A percentile compares a stretch with the other conserved stretches of the same genome.
phyloP scores from a whole-genome alignment of 2,329 filamentous ascomycete species.

The Neonectria coccinea region DNA sequence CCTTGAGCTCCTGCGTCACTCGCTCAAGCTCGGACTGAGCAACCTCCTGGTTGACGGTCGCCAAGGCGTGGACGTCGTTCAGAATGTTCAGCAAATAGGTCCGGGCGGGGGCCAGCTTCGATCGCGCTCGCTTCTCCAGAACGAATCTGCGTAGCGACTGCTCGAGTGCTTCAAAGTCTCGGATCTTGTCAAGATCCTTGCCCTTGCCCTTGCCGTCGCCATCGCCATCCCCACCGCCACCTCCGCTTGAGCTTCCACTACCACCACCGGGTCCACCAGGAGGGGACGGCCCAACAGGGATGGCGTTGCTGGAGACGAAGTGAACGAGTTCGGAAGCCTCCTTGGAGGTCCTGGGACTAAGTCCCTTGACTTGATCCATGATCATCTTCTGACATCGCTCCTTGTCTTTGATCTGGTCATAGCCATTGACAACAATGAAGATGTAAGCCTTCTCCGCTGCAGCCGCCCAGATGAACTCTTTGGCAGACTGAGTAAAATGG shows the following conservation, averaged over 20 bases:
- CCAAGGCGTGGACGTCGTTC: constrained; percentile 85
- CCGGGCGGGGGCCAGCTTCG: constrained; percentile 94
- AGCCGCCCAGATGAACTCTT: constrained; percentile 95
- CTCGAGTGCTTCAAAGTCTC: constrained; percentile 91
- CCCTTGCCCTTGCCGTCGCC: constrained; percentile 79
- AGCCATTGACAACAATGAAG: constrained; percentile 98
- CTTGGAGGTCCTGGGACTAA: constrained; percentile 95
- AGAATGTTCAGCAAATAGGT: constrained; percentile 96
- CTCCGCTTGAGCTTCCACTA: constrained; percentile 66
- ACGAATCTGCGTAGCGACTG: constrained; percentile 92
- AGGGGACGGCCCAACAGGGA: constrained; percentile 76
- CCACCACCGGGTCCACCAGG: constrained; percentile 66
- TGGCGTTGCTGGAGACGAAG: constrained; percentile 96
- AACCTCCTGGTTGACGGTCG: constrained; percentile 87
- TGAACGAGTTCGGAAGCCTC: constrained; percentile 94
- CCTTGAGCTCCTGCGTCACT: constrained; percentile 81
- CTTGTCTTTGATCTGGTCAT: constrained; percentile 93
- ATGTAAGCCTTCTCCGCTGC: constrained; percentile 98
- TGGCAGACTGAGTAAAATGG: constrained; percentile 97
- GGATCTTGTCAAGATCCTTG: constrained; percentile 87
- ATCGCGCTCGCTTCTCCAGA: constrained; percentile 92
- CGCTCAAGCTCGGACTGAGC: constrained; percentile 86
- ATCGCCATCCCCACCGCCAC: constrained; percentile 64
- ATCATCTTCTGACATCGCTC: constrained; percentile 92
- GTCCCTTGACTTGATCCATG: constrained; percentile 83